Evolutionary conservation across 1,284 basidiomycete species (phyloP).

Genomic region (Hymenochaete sp.): DNA sequence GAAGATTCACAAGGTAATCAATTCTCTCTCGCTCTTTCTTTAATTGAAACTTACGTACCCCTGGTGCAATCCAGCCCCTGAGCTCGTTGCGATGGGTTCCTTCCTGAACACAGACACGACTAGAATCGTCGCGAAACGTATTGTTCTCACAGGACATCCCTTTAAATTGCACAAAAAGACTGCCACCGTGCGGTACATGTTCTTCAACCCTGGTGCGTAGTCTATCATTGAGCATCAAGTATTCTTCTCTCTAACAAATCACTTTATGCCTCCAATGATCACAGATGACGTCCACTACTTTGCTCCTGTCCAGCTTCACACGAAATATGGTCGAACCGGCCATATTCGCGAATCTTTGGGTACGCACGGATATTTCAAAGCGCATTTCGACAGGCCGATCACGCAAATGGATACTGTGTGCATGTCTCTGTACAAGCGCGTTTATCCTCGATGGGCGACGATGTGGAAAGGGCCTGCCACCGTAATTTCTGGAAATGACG

Average conservation of each 20-base stretch:
- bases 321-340: slow-evolving; percentile 87
- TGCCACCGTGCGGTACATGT: slow-evolving; percentile 97
- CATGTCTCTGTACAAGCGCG: slow-evolving; percentile 85
- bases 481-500: slow-evolving; percentile 1
- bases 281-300: slow-evolving; percentile 88
- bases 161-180: slow-evolving; percentile 98
- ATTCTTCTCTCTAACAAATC: no score
- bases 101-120: slow-evolving; percentile 88
- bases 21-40: slow-evolving; percentile 7
- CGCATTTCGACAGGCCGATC: slow-evolving; percentile 91
- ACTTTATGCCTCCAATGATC: no score
- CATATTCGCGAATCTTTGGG: slow-evolving; percentile 93
- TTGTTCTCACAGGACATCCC: slow-evolving; percentile 91
- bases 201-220: slow-evolving; percentile 75
- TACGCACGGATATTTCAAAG: slow-evolving; percentile 98
- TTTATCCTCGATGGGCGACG: slow-evolving; percentile 78
- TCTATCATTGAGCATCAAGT: slow-evolving; percentile 19
- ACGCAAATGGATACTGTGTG: slow-evolving; percentile 95
- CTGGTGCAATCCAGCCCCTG: slow-evolving; percentile 45
- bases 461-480: slow-evolving; percentile 31
- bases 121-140: slow-evolving; percentile 85
- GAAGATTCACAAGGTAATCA: slow-evolving; percentile 52
- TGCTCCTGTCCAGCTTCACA: slow-evolving; percentile 87
- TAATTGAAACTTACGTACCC: slow-evolving; percentile 7
- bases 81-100: slow-evolving; percentile 85